Percentiles rank a stretch among this genome's conserved stretches.
These are phyloP conservation scores for Zymoseptoria crescenta DNA, from an alignment of 2,329 filamentous ascomycete species.

Conservation along the genomic window DNA sequence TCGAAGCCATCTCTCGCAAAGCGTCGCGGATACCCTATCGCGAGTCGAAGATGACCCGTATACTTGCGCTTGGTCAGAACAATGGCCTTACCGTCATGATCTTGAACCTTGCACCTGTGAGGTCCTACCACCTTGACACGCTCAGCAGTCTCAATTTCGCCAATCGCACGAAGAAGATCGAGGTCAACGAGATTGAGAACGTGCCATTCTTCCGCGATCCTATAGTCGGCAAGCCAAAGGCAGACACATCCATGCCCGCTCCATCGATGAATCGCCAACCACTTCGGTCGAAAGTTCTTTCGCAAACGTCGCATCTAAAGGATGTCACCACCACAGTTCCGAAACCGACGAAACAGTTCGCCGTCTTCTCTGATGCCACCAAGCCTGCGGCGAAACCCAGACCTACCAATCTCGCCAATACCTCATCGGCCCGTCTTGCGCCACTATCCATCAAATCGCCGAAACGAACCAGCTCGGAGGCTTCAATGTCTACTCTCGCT, in stretches of 20 bases:
- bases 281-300: constrained; percentile 65
- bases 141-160: constrained; percentile 91
- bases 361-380: constrained; percentile 65
- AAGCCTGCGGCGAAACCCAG: constrained; percentile 44
- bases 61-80: constrained; percentile 86
- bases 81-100: constrained; percentile 96
- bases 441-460: constrained; percentile 21
- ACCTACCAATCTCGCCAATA: constrained; percentile 21
- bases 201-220: constrained; percentile 64
- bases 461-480: constrained; percentile 40
- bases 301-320: constrained; percentile 57
- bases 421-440: constrained; percentile 12
- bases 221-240: constrained; percentile 25
- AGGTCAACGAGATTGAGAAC: constrained; percentile 91
- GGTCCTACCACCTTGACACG: constrained; percentile 88
- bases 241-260: constrained; percentile 32
- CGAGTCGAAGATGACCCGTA: constrained; percentile 95
- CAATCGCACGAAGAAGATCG: constrained; percentile 91
- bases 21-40: constrained; percentile 76
- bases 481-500: constrained; percentile 25
- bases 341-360: constrained; percentile 76
- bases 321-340: constrained; percentile 44
- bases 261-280: constrained; percentile 57
- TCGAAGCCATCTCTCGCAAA: constrained; percentile 81
- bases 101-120: constrained; percentile 82